phyloP scores from a whole-genome alignment of 768 basidiomycete genomes.

The Amanita jacksonii region DNA sequence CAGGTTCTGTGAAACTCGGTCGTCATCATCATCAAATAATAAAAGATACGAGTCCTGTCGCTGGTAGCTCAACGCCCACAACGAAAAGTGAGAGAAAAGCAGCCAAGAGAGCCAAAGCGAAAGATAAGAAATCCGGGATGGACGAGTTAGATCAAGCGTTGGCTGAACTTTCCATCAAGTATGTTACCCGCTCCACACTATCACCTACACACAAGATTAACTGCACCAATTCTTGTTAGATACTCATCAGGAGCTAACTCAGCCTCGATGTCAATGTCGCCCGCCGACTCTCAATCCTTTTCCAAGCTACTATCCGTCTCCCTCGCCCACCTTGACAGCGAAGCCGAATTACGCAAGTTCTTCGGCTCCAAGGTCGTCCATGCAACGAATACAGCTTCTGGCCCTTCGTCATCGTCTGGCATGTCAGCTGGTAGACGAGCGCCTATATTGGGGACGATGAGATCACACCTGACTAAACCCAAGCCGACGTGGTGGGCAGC shows the following conservation, averaged over 20 bases:
- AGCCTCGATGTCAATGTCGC: conserved; percentile 26
- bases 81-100: conserved; percentile 45
- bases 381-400: conserved; percentile 36
- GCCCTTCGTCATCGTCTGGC: conserved; percentile 22
- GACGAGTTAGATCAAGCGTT: conserved; percentile 83
- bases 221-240: too few relatives aligned
- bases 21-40: too few relatives aligned
- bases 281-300: conserved; percentile 25
- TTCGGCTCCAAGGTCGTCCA: conserved; percentile 86
- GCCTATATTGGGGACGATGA: conserved; percentile 27
- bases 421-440: conserved; percentile 33
- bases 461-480: conserved; percentile 73
- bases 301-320: conserved; percentile 69
- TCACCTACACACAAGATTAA: neutral
- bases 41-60: conserved; percentile 7
- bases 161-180: conserved; percentile 79
- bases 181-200: conserved; percentile 13
- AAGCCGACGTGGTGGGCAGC: conserved; percentile 68
- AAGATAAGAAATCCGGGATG: conserved; percentile 57
- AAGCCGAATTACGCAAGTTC: conserved; percentile 87
- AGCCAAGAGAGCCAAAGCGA: conserved; percentile 54
- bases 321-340: conserved; percentile 71
- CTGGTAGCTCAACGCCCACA: conserved; percentile 12
- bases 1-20: too few relatives aligned
- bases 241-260: too few relatives aligned